A percentile compares a stretch with the other conserved stretches of the same genome.
Conservation (phyloP, 169 alveolate species). For the Besnoitia besnoiti region DNA sequence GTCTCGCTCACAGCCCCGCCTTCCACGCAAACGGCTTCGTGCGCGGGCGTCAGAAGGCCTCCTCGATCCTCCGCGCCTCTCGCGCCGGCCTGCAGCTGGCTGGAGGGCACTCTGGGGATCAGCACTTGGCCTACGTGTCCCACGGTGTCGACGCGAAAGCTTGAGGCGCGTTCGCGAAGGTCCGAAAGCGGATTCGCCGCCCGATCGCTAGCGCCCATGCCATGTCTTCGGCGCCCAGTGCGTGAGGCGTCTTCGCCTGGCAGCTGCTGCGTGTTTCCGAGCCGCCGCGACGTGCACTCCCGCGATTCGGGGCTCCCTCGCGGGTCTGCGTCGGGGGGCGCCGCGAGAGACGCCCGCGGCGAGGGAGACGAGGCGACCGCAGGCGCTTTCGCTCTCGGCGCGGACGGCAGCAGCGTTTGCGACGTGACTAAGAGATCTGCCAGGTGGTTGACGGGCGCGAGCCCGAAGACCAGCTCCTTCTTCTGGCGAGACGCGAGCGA, state of each 20-base stretch:
- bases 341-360: neutral
- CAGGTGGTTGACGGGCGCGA: neutral
- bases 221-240: too few relatives aligned
- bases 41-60: neutral
- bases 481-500: neutral
- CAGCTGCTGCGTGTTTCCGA: neutral
- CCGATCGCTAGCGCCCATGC: too few relatives aligned
- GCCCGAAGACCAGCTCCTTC: neutral
- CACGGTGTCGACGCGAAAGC: neutral
- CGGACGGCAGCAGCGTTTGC: neutral
- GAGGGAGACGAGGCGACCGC: too few relatives aligned
- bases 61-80: neutral
- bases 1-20: neutral
- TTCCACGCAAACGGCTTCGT: neutral
- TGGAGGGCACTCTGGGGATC: neutral
- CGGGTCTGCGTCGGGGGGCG: neutral
- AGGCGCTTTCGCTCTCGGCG: neutral
- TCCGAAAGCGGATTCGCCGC: too few relatives aligned
- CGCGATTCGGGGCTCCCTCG: neutral
- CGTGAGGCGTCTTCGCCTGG: neutral
- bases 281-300: neutral
- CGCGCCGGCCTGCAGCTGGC: too few relatives aligned
- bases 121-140: neutral
- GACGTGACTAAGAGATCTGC: neutral
- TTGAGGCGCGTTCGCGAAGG: neutral